Conservation (phyloP, 169 alveolate species). For the Plasmodium falciparum region DNA sequence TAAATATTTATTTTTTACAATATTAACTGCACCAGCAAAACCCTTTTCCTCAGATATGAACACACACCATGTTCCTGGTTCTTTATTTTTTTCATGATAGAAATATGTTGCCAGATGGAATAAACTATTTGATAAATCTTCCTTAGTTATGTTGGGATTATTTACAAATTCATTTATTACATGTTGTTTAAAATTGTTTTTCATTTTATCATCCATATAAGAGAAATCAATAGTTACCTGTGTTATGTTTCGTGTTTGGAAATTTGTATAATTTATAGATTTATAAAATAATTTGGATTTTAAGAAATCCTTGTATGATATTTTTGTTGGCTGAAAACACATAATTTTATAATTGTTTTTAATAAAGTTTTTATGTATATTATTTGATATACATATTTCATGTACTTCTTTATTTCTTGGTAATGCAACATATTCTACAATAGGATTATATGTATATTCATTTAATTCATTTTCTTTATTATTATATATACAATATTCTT, state of each 20-base stretch:
- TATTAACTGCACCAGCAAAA: slow-evolving; percentile 34
- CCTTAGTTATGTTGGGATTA: slow-evolving; percentile 47
- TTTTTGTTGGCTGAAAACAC: slow-evolving; percentile 36
- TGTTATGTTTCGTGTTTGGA: slow-evolving; percentile 41
- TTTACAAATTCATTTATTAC: slow-evolving; percentile 67
- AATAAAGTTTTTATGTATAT: slow-evolving; percentile 19
- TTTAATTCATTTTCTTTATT: background rate
- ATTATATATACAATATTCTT: background rate
- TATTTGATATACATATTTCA: slow-evolving; percentile 58
- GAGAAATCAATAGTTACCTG: slow-evolving; percentile 42
- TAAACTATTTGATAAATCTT: slow-evolving; percentile 32
- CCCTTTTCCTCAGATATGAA: slow-evolving; percentile 33
- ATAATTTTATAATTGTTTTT: slow-evolving; percentile 23
- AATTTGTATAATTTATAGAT: slow-evolving; percentile 43
- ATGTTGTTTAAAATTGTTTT: slow-evolving; percentile 70
- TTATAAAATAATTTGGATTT: slow-evolving; percentile 53
- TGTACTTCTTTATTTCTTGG: slow-evolving; percentile 30
- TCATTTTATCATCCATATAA: slow-evolving; percentile 76
- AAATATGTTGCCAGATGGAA: slow-evolving; percentile 60
- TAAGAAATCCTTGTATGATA: slow-evolving; percentile 18
- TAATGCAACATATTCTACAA: slow-evolving; percentile 54
- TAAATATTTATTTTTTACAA: slow-evolving; percentile 51
- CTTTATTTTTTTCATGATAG: slow-evolving; percentile 12
- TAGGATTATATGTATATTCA: background rate
- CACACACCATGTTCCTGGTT: slow-evolving; percentile 73